Evolutionary conservation across 805 yeast species (phyloP).

Genomic region (Teunomyces stri): DNA sequence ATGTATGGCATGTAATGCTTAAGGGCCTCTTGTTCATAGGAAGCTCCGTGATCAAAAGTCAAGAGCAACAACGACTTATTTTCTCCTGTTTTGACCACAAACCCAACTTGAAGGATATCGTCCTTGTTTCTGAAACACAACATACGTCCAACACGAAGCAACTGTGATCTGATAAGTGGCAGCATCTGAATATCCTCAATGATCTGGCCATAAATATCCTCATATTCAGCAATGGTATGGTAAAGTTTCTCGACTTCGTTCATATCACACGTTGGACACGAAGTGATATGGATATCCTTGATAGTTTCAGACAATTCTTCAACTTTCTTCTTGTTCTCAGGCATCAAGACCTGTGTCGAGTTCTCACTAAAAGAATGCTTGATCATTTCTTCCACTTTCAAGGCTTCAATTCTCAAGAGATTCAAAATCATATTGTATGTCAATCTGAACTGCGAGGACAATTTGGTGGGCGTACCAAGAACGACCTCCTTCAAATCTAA

Average conservation of each 20-base stretch:
- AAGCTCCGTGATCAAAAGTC: conserved; percentile 44
- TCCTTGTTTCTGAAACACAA: conserved; percentile 54
- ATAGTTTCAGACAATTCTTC: conserved; percentile 51
- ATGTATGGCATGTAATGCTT: conserved; percentile 33
- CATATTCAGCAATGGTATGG: conserved; percentile 45
- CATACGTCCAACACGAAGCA: conserved; percentile 53
- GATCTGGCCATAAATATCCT: conserved; percentile 42
- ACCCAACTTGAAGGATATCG: conserved; percentile 47
- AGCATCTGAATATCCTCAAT: conserved; percentile 47
- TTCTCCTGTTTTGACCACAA: conserved; percentile 46
- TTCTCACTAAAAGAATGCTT: conserved; percentile 94
- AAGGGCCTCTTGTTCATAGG: conserved; percentile 21
- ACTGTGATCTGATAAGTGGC: conserved; percentile 44
- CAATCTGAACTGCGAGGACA: conserved; percentile 87
- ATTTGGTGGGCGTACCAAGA: conserved; percentile 85
- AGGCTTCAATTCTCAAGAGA: conserved; percentile 85
- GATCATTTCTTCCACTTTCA: conserved; percentile 97
- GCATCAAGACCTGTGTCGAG: conserved; percentile 76
- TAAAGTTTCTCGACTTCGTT: conserved; percentile 47
- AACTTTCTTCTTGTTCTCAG: conserved; percentile 76
- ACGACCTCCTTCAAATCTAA: conserved; percentile 73
- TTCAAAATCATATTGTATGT: conserved; percentile 96
- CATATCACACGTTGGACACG: conserved; percentile 35
- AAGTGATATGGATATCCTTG: conserved; percentile 29
- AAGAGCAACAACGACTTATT: conserved; percentile 36